Evolutionary conservation across 1,284 basidiomycete species (phyloP).

Genomic region (Cryptococcus deneoformans): DNA sequence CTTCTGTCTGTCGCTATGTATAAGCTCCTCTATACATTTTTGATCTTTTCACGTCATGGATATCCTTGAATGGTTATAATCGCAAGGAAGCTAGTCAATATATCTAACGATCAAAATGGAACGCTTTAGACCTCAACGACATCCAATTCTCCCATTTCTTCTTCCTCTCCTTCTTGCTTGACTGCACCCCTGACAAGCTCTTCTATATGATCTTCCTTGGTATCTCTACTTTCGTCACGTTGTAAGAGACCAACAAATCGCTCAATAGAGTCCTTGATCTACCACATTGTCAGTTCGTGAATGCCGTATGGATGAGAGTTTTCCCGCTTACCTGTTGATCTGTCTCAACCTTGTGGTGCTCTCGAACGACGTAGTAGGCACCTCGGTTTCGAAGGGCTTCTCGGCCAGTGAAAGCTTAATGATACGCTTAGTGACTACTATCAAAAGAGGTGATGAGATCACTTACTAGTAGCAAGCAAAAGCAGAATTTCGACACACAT

Average conservation of each 20-base stretch:
- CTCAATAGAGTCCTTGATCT: conserved; percentile 64
- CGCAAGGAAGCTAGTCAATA: no score
- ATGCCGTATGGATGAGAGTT: conserved; percentile 40
- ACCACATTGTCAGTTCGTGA: conserved; percentile 23
- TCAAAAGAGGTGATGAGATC: background rate
- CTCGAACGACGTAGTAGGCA: conserved; percentile 82
- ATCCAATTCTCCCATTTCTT: conserved; percentile 11
- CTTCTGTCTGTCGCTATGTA: no score
- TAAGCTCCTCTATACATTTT: no score
- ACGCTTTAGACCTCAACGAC: conserved; percentile 13
- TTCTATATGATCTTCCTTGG: conserved; percentile 53
- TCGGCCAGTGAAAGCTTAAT: conserved; percentile 68
- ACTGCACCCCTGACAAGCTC: conserved; percentile 49
- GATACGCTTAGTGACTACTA: no score
- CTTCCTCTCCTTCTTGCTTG: conserved; percentile 38
- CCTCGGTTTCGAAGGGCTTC: conserved; percentile 76
- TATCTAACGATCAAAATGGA: background rate
- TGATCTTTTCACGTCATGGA: no score
- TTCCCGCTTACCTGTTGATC: conserved; percentile 58
- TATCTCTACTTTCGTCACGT: conserved; percentile 62
- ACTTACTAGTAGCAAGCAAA: conserved; percentile 72
- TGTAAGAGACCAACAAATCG: conserved; percentile 71
- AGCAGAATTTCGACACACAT: conserved; percentile 87
- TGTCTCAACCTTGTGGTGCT: conserved; percentile 73
- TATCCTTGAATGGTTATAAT: no score